Conservation (phyloP, 2,329 filamentous ascomycete species). For the Lachnellula subtilissima region DNA sequence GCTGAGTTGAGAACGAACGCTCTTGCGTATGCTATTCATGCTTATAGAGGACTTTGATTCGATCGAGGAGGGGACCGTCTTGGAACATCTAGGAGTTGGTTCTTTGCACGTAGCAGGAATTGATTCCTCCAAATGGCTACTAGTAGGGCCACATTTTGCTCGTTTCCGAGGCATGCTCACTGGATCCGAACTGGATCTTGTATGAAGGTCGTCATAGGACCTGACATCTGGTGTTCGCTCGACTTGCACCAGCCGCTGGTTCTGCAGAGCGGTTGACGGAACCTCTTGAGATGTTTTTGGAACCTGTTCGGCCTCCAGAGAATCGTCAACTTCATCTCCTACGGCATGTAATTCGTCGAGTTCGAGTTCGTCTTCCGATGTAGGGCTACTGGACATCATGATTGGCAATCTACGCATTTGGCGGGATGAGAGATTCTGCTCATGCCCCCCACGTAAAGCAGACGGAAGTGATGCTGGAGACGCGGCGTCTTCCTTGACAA, state of each 20-base stretch:
- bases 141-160: not conserved
- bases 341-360: constrained; percentile 21
- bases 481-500: not conserved
- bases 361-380: constrained; percentile 24
- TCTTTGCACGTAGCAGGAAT: constrained; percentile 5
- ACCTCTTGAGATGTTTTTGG: constrained; percentile 6
- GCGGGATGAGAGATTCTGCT: not conserved
- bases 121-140: not conserved
- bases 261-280: constrained; percentile 14
- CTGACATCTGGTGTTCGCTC: constrained; percentile 21
- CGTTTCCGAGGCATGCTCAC: not conserved
- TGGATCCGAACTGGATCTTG: not conserved
- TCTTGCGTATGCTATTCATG: not conserved
- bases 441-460: constrained; percentile 5
- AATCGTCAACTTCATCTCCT: constrained; percentile 17
- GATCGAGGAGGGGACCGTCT: not conserved
- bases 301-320: not conserved
- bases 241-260: constrained; percentile 20
- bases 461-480: not conserved
- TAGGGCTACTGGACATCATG: constrained; percentile 4
- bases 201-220: not conserved
- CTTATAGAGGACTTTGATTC: not conserved
- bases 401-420: not conserved
- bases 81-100: not conserved
- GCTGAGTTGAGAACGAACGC: not conserved